phyloP scores from a whole-genome alignment of 2,329 filamentous ascomycete genomes.

The Metarhizium robertsii region DNA sequence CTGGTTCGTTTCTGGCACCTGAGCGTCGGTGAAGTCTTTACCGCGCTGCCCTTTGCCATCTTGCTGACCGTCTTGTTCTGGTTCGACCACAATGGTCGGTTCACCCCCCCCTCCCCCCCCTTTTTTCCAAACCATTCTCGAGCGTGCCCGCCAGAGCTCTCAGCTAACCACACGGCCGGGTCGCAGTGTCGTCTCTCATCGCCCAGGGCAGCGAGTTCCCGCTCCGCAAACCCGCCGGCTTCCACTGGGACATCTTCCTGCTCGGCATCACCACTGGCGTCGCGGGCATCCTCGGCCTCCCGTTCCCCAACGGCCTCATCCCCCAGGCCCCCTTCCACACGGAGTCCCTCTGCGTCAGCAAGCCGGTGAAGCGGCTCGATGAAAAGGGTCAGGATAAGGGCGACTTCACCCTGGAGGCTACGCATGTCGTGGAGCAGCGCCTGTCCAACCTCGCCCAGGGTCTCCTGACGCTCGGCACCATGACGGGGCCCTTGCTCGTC shows the following conservation, averaged over 20 bases:
- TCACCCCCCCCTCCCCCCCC: not conserved
- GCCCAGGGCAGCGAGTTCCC: slow-evolving; percentile 78
- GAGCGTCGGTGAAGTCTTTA: slow-evolving; percentile 61
- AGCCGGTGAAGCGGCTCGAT: slow-evolving; percentile 39
- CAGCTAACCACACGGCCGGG: too few species aligned
- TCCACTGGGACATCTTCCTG: slow-evolving; percentile 79
- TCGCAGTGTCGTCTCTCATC: slow-evolving; percentile 66
- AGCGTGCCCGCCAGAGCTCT: too few species aligned
- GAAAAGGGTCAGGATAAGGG: slow-evolving; percentile 47
- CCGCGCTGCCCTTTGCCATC: slow-evolving; percentile 79
- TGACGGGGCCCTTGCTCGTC: slow-evolving; percentile 63
- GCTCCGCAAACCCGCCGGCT: slow-evolving; percentile 69
- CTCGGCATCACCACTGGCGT: slow-evolving; percentile 70
- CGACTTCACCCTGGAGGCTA: slow-evolving; percentile 39
- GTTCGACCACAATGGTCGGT: slow-evolving; percentile 76
- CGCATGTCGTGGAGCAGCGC: slow-evolving; percentile 68
- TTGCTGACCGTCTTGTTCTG: slow-evolving; percentile 79
- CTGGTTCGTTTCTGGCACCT: slow-evolving; percentile 77
- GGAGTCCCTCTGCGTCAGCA: slow-evolving; percentile 64
- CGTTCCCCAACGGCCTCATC: slow-evolving; percentile 76
- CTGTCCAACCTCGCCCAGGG: slow-evolving; percentile 71
- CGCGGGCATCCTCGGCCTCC: slow-evolving; percentile 66
- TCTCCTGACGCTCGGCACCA: slow-evolving; percentile 67
- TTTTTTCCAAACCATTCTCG: too few species aligned
- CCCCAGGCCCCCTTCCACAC: slow-evolving; percentile 80